Base-by-base conservation (phyloP, 1,284 basidiomycete genomes). In the Schizophyllum commune region DNA sequence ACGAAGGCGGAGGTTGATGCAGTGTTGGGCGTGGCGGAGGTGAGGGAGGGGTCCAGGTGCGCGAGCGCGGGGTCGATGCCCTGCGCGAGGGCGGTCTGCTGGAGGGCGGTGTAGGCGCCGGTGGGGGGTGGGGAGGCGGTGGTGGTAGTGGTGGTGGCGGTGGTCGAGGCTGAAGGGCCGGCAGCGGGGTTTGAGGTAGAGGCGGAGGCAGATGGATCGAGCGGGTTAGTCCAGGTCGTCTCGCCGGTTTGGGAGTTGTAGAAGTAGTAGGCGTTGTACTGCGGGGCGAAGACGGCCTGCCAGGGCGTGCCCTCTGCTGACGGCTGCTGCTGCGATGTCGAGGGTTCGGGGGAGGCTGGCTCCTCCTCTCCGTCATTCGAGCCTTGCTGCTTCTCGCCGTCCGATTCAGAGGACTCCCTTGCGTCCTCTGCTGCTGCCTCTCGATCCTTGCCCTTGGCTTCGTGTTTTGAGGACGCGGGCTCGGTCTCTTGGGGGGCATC, bases 171-270 rank as follows among this genome's bases (percentile, higher is more conserved):
- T 9, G 72, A 67, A 2, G 69, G 55, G 21, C 68, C 57, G 47
- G 63, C 60, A 4, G 54, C 60, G 32, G 57, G 15, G 27, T 7
- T 20, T 20, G 51, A 52, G 15, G 53, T n/a, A 53, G 70, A 61
- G 53, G 70, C 39, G 39, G 68, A 57, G n/a, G 69, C 66, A 54
- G 70, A 64, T 8, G 77, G 72, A 60, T 83, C 76, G 51, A 96
- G 79, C 6, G 93, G 93, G 70, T 96, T 96, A 52, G 79, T 79
- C 94, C 94, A 96, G 21, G 94, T 95, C 39, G 92, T 94, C 75
- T 94, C 86, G 62, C 88, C 79, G 0, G 91, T 93, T 61, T 77
- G 73, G 13, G 84, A 66, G 74, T 95, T 95, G 83, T 84, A 92
- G 76, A 95, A 95, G 74, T 95, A 96, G 77, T 94, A 95, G 17